These are phyloP conservation scores for Blastobotrys ciferrii DNA, from an alignment of 1,139 yeast species.

Conservation along the genomic window DNA sequence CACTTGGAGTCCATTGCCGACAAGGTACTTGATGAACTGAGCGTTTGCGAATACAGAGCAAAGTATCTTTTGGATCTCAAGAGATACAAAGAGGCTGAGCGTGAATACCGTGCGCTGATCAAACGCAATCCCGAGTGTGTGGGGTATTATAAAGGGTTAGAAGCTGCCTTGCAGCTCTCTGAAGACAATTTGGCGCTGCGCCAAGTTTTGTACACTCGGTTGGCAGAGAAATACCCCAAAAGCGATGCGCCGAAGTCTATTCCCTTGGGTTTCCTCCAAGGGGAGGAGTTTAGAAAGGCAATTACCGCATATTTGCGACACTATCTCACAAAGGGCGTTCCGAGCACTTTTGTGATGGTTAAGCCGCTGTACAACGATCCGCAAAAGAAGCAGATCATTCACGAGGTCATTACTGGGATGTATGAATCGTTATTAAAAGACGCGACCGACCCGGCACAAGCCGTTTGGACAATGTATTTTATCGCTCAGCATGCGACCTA, in stretches of 20 bases:
- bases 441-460: slow-evolving; percentile 48
- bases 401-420: slow-evolving; percentile 53
- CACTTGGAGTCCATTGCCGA: slow-evolving; percentile 53
- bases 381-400: slow-evolving; percentile 50
- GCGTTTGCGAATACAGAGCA: slow-evolving; percentile 67
- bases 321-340: slow-evolving; percentile 78
- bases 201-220: slow-evolving; percentile 53
- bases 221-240: slow-evolving; percentile 71
- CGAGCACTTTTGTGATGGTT: slow-evolving; percentile 83
- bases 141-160: slow-evolving; percentile 63
- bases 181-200: slow-evolving; percentile 31
- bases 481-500: slow-evolving; percentile 76
- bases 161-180: slow-evolving; percentile 51
- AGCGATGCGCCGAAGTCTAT: slow-evolving; percentile 77
- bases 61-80: slow-evolving; percentile 50
- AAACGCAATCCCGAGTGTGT: slow-evolving; percentile 84
- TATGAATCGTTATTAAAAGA: slow-evolving; percentile 28
- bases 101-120: slow-evolving; percentile 64
- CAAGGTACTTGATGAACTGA: slow-evolving; percentile 59
- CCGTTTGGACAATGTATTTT: slow-evolving; percentile 77
- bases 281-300: slow-evolving; percentile 49
- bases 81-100: slow-evolving; percentile 57
- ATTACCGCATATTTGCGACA: slow-evolving; percentile 53
- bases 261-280: slow-evolving; percentile 72
- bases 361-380: slow-evolving; percentile 69